phyloP scores from a whole-genome alignment of 129 eudicot genomes.

The Logfia minima region DNA sequence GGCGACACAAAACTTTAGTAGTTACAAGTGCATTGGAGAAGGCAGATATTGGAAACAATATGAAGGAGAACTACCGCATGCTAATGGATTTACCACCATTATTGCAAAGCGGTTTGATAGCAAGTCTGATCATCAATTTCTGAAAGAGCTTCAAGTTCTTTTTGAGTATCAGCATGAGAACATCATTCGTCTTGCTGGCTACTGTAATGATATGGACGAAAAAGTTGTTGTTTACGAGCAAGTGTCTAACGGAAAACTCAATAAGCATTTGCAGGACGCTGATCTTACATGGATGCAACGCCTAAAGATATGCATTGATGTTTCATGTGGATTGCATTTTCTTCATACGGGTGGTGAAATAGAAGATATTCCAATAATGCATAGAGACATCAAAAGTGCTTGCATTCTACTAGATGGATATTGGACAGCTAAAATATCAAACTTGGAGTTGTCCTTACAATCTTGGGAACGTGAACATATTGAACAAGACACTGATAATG shows the following conservation, averaged over 20 bases:
- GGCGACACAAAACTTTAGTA: conserved; percentile 12
- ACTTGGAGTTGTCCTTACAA: background rate
- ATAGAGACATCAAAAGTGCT: background rate
- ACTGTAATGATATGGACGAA: background rate
- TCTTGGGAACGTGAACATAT: too few species aligned
- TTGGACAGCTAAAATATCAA: conserved; percentile 12
- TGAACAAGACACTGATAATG: background rate
- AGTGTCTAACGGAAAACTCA: background rate
- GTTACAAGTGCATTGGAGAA: background rate
- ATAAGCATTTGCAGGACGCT: background rate
- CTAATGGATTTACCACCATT: background rate
- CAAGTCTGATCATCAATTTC: background rate
- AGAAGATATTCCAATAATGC: background rate
- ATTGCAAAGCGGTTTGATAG: conserved; percentile 3
- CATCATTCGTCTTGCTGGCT: too few species aligned
- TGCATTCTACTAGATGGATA: background rate
- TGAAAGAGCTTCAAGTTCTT: background rate
- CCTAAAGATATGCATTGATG: conserved; percentile 11
- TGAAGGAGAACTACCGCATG: background rate
- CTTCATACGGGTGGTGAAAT: background rate
- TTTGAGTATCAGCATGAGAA: too few species aligned
- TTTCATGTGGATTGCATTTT: background rate
- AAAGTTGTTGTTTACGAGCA: background rate
- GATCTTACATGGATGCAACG: conserved; percentile 5
- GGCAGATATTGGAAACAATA: conserved; percentile 19